phyloP scores from a whole-genome alignment of 2,329 filamentous ascomycete genomes.

The Rhexocercosporidium sp. region DNA sequence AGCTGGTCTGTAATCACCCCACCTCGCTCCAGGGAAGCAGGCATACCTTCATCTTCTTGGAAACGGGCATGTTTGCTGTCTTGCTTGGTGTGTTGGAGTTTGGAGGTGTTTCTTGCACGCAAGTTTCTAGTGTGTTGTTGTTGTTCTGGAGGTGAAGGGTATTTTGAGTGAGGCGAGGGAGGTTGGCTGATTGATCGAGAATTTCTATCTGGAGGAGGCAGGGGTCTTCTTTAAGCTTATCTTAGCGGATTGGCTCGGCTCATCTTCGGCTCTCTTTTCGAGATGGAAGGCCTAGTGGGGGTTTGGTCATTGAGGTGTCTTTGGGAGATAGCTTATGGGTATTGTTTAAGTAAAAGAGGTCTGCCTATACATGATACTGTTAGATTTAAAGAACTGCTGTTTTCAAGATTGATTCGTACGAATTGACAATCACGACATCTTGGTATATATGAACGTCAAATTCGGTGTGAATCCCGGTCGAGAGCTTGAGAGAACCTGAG shows the following conservation, averaged over 20 bases:
- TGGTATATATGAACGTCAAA: no score
- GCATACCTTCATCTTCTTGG: slow-evolving; percentile 52
- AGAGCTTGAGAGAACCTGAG: no score
- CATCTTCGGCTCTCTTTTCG: not conserved
- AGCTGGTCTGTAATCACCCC: not conserved
- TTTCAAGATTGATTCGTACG: no score
- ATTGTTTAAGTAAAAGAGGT: no score
- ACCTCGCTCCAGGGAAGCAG: not conserved
- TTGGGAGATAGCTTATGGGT: not conserved
- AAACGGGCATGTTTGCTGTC: slow-evolving; percentile 49
- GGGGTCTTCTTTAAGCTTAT: slow-evolving; percentile 13
- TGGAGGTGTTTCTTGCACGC: not conserved
- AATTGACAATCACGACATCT: no score
- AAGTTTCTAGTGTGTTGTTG: not conserved
- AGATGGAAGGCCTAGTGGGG: no score
- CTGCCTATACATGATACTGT: not conserved
- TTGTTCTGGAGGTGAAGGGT: no score
- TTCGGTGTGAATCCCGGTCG: no score
- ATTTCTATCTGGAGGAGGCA: not conserved
- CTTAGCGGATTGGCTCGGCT: slow-evolving; percentile 1
- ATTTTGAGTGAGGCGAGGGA: not conserved
- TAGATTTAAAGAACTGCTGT: no score
- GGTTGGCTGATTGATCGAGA: not conserved
- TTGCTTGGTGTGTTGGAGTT: not conserved
- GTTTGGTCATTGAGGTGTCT: not conserved